phyloP scores from a whole-genome alignment of 164 flowering plant species.

The Macadamia integrifolia region DNA sequence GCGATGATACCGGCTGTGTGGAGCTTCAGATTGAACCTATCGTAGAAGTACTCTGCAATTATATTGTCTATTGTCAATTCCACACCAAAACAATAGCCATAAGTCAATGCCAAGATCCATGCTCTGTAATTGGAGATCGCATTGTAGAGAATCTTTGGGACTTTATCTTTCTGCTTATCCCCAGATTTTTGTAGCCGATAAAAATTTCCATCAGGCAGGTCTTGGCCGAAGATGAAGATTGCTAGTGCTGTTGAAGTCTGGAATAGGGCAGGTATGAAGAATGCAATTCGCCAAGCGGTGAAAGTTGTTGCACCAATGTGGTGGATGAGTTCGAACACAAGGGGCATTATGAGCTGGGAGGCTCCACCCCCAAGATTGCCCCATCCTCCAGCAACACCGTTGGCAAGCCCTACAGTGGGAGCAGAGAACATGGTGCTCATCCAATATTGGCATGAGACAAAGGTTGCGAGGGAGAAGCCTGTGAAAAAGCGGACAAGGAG shows the following conservation, averaged over 20 bases:
- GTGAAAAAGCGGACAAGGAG: conserved; percentile 67
- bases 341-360: conserved; percentile 84
- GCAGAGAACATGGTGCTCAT: conserved; percentile 70
- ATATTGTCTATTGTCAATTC: conserved; percentile 65
- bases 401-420: conserved; percentile 59
- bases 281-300: conserved; percentile 86
- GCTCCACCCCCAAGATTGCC: conserved; percentile 94
- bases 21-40: conserved; percentile 61
- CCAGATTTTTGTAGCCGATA: conserved; percentile 54
- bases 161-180: conserved; percentile 49
- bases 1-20: conserved; percentile 74
- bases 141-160: conserved; percentile 59
- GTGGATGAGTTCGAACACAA: conserved; percentile 38
- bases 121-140: conserved; percentile 71
- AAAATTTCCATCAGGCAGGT: conserved; percentile 76
- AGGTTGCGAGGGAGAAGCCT: conserved; percentile 82
- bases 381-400: conserved; percentile 82
- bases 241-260: conserved; percentile 53
- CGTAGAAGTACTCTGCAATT: conserved; percentile 67
- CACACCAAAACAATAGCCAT: conserved; percentile 77
- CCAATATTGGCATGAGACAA: conserved; percentile 83
- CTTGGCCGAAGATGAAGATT: conserved; percentile 69
- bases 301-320: conserved; percentile 51
- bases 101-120: conserved; percentile 68
- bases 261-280: conserved; percentile 64